Evolutionary conservation across 2,329 filamentous ascomycete genomes (phyloP).

Genomic region (Claviceps humidiphila): DNA sequence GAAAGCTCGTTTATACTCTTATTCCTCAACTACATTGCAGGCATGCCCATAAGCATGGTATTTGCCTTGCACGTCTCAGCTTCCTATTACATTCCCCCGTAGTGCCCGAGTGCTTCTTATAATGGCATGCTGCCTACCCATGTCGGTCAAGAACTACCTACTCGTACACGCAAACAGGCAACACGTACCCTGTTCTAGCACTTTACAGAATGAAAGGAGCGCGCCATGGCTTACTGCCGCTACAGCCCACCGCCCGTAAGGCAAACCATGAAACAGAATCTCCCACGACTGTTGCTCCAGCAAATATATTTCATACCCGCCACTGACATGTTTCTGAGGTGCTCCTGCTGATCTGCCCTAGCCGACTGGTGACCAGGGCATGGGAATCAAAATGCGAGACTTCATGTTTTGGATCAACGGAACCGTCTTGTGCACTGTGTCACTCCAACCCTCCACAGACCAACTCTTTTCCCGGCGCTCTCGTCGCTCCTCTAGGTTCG

Average conservation of each 20-base stretch:
- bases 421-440: slow-evolving; percentile 97
- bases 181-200: neutral
- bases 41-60: too few species aligned
- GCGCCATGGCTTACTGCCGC: neutral
- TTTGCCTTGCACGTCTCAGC: too few species aligned
- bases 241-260: neutral
- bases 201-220: neutral
- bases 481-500: slow-evolving; percentile 88
- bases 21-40: too few species aligned
- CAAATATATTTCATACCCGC: too few species aligned
- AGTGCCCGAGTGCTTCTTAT: neutral
- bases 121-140: neutral
- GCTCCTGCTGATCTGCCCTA: slow-evolving; percentile 26
- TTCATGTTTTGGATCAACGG: slow-evolving; percentile 95
- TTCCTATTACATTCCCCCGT: too few species aligned
- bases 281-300: too few species aligned
- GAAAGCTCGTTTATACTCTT: too few species aligned
- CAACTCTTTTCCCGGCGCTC: slow-evolving; percentile 86
- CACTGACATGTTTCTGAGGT: neutral
- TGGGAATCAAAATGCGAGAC: slow-evolving; percentile 81
- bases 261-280: neutral
- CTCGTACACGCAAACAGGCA: neutral
- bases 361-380: slow-evolving; percentile 91
- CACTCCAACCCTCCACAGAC: slow-evolving; percentile 88
- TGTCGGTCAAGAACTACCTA: neutral